Percentiles rank a stretch among this genome's conserved stretches.
phyloP scores from a whole-genome alignment of 2,329 filamentous ascomycete species.

The Calonectria pauciramosa region DNA sequence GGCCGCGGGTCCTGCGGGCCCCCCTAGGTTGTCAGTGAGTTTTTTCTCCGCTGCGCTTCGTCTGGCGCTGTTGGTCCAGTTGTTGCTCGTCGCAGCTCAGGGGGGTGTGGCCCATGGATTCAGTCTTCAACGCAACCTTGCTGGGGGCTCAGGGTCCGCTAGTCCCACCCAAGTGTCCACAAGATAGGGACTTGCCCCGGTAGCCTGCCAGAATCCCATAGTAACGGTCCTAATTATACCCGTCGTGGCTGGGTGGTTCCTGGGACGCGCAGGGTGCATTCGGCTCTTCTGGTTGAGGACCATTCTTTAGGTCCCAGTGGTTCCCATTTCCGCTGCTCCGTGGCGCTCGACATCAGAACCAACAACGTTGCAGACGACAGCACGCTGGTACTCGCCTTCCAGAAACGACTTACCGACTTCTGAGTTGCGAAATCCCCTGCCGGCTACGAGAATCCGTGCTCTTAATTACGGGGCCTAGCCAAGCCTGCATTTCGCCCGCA shows the following conservation, averaged over 20 bases:
- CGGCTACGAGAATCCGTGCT: not conserved
- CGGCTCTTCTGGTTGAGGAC: not conserved
- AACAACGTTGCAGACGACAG: slow-evolving; percentile 3
- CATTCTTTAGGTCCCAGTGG: not conserved
- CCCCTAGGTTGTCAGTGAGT: slow-evolving; percentile 10
- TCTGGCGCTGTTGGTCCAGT: slow-evolving; percentile 2
- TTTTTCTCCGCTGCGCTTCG: slow-evolving; percentile 6
- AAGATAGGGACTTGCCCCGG: not conserved
- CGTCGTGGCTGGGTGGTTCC: slow-evolving; percentile 5
- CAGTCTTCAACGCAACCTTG: slow-evolving; percentile 17
- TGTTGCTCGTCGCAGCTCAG: slow-evolving; percentile 9
- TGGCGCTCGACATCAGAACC: slow-evolving; percentile 13
- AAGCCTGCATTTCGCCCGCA: not conserved
- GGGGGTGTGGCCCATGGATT: slow-evolving; percentile 9
- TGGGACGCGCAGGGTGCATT: slow-evolving; percentile 9
- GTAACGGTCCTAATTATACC: slow-evolving; percentile 2
- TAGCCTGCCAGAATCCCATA: not conserved
- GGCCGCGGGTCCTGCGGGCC: not conserved
- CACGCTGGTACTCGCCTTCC: not conserved
- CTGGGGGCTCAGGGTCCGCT: slow-evolving; percentile 2
- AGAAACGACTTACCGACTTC: not conserved
- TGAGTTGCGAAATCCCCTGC: not conserved
- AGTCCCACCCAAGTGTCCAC: slow-evolving; percentile 14
- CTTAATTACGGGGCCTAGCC: not conserved
- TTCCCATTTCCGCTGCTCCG: slow-evolving; percentile 10